Percentiles rank a stretch among this genome's conserved stretches.
Evolutionary conservation across 2,329 filamentous ascomycete genomes (phyloP).

Genomic region (Colletotrichum cordylinicola): DNA sequence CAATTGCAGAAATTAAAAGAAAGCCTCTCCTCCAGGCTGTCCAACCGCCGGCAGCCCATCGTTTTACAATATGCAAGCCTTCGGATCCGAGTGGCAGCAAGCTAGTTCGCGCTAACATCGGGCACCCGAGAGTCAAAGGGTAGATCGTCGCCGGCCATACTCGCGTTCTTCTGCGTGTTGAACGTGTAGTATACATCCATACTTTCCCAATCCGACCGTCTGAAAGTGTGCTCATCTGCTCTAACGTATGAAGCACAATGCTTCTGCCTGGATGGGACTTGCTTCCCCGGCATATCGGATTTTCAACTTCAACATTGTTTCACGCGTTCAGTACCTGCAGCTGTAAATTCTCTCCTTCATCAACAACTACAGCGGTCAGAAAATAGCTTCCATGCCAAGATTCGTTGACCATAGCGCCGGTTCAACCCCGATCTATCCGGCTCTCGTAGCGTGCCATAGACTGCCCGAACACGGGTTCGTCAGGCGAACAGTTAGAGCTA

Average conservation of each 20-base stretch:
- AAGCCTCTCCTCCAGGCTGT: background rate
- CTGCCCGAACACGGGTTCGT: background rate
- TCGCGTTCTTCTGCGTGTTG: background rate
- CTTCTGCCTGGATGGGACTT: fast-evolving
- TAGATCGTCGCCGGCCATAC: background rate
- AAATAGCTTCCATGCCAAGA: background rate
- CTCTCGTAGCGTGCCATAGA: background rate
- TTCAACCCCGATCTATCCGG: background rate
- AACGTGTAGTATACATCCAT: background rate
- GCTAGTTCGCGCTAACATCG: background rate
- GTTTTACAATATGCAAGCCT: background rate
- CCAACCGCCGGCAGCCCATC: background rate
- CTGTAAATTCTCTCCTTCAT: fast-evolving
- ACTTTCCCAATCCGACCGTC: fast-evolving
- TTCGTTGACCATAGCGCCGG: background rate
- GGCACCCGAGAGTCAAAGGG: background rate
- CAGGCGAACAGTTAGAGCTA: background rate
- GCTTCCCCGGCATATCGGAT: background rate
- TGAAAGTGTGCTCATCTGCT: background rate
- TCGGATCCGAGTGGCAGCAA: background rate
- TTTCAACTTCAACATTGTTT: fast-evolving
- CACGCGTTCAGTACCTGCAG: fast-evolving
- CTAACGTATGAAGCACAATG: fast-evolving
- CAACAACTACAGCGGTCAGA: background rate
- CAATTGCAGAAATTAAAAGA: background rate